These are phyloP conservation scores for Leptographium wingfieldii DNA, from an alignment of 2,329 filamentous ascomycete genomes.

Conservation along the genomic window DNA sequence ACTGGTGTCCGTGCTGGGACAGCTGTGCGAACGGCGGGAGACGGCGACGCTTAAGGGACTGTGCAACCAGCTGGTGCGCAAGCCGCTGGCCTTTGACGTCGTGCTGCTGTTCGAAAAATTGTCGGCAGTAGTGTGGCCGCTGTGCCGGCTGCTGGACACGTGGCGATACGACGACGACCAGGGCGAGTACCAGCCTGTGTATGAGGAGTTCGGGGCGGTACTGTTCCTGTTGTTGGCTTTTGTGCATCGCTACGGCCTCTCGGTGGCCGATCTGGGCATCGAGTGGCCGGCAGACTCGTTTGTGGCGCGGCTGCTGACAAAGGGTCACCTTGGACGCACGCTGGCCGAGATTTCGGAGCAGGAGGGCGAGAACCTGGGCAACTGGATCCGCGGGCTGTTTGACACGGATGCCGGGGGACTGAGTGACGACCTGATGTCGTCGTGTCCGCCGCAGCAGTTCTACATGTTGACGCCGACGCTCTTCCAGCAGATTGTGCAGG, in stretches of 20 bases:
- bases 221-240: slow-evolving; percentile 62
- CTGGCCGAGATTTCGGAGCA: slow-evolving; percentile 49
- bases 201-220: slow-evolving; percentile 74
- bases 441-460: slow-evolving; percentile 71
- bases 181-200: slow-evolving; percentile 68
- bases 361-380: slow-evolving; percentile 53
- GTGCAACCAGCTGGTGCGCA: slow-evolving; percentile 60
- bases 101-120: slow-evolving; percentile 64
- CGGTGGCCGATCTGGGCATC: slow-evolving; percentile 49
- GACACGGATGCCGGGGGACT: slow-evolving; percentile 61
- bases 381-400: slow-evolving; percentile 69
- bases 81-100: slow-evolving; percentile 59
- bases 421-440: slow-evolving; percentile 68
- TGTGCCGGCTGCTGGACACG: slow-evolving; percentile 63
- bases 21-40: slow-evolving; percentile 59
- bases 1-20: slow-evolving; percentile 56
- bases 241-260: slow-evolving; percentile 61
- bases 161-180: slow-evolving; percentile 39
- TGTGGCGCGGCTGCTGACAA: slow-evolving; percentile 51
- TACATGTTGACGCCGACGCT: slow-evolving; percentile 66
- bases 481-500: slow-evolving; percentile 63
- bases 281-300: slow-evolving; percentile 46
- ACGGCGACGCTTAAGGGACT: slow-evolving; percentile 69
- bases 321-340: slow-evolving; percentile 43
- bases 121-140: slow-evolving; percentile 54